Percentiles rank a stretch among this genome's conserved stretches.
Evolutionary conservation across 345 rosid species (phyloP).

Genomic region (Acer yangbiense): DNA sequence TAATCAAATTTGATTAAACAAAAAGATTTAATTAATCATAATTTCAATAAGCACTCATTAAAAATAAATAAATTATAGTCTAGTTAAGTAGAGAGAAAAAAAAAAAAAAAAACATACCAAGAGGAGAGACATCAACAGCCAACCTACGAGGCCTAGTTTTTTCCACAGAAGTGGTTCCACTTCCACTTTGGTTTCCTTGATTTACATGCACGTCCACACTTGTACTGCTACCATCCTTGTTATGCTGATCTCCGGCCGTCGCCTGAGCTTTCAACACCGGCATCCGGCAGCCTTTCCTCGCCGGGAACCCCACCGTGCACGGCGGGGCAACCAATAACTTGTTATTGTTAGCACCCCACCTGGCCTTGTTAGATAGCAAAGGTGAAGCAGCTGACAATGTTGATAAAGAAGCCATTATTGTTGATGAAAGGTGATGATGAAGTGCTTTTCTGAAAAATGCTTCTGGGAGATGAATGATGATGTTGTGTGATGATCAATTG

Average conservation of each 20-base stretch:
- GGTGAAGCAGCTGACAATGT: constrained; percentile 39
- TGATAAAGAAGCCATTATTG: constrained; percentile 36
- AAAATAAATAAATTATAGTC: neutral
- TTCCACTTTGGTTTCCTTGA: constrained; percentile 28
- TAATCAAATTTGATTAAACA: neutral
- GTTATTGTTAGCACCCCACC: neutral
- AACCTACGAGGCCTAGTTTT: constrained; percentile 41
- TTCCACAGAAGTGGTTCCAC: constrained; percentile 37
- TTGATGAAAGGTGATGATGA: neutral
- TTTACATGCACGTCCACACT: constrained; percentile 56
- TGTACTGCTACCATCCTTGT: constrained; percentile 31
- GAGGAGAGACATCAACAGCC: constrained; percentile 61
- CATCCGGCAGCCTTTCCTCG: constrained; percentile 14
- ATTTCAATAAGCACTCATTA: neutral
- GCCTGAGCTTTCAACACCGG: constrained; percentile 39
- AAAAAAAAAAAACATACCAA: constrained; percentile 44
- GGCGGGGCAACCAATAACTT: constrained; percentile 13
- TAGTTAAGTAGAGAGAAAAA: neutral
- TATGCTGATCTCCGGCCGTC: constrained; percentile 28
- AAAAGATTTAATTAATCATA: neutral
- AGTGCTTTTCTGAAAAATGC: neutral
- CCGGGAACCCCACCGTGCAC: constrained; percentile 32
- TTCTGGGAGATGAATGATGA: neutral
- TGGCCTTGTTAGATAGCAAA: constrained; percentile 14
- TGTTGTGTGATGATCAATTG: neutral